Percentiles rank a stretch among this genome's conserved stretches.
Evolutionary conservation across 2,329 filamentous ascomycete genomes (phyloP).

Genomic region (Lasiodiplodia citricola): DNA sequence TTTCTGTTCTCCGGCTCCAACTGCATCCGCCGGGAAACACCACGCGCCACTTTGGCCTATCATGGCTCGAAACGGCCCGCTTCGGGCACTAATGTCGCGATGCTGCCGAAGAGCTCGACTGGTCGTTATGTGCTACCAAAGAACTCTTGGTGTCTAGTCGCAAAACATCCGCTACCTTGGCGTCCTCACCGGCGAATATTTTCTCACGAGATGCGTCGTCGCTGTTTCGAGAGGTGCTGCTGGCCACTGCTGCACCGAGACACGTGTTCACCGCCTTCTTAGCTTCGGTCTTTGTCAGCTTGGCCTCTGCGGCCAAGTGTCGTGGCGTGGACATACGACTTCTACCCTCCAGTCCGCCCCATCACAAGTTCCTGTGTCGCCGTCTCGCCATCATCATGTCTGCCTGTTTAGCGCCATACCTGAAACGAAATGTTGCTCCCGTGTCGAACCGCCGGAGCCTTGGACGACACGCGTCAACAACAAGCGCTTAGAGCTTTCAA

Average conservation of each 20-base stretch:
- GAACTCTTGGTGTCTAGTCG: not conserved
- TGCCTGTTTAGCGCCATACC: not conserved
- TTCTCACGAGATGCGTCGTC: not conserved
- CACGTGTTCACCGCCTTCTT: slow-evolving; percentile 20
- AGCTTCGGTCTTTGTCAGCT: slow-evolving; percentile 24
- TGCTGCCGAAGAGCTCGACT: not conserved
- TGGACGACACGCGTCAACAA: slow-evolving; percentile 7
- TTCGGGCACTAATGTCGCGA: not conserved
- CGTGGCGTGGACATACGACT: slow-evolving; percentile 8
- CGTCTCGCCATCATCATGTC: slow-evolving; percentile 20
- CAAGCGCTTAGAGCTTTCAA: slow-evolving; percentile 9
- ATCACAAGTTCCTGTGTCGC: not conserved
- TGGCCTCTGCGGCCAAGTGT: slow-evolving; percentile 18
- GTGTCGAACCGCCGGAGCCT: not conserved
- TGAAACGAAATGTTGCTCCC: not conserved
- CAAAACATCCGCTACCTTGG: slow-evolving; percentile 10
- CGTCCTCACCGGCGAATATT: not conserved
- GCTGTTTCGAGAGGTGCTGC: not conserved
- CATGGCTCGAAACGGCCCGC: not conserved
- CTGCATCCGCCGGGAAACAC: slow-evolving; percentile 8
- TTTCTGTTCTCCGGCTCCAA: not conserved
- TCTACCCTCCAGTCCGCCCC: slow-evolving; percentile 12
- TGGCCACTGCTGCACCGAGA: slow-evolving; percentile 1
- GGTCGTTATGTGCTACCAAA: slow-evolving; percentile 8
- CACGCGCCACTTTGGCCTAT: slow-evolving; percentile 14